A percentile compares a stretch with the other conserved stretches of the same genome.
These are phyloP conservation scores for Trypanosoma mega DNA, from an alignment of 208 protist genomes.

Conservation along the genomic window DNA sequence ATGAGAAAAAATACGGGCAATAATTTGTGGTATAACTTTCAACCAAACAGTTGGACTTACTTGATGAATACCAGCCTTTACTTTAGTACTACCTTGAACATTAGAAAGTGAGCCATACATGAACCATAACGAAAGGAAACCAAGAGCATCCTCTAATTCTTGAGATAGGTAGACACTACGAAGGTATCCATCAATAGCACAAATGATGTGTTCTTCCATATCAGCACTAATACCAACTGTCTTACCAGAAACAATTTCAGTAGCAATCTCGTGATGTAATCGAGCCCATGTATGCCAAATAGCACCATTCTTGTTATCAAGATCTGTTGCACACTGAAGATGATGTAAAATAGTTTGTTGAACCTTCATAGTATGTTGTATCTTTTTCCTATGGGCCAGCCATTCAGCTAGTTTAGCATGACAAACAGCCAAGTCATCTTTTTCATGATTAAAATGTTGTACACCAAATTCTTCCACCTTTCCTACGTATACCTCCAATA, in stretches of 20 bases:
- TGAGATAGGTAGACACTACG: slow-evolving; percentile 77
- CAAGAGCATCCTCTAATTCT: slow-evolving; percentile 96
- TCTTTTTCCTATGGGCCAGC: slow-evolving; percentile 34
- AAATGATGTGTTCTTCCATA: slow-evolving; percentile 72
- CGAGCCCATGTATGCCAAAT: slow-evolving; percentile 98
- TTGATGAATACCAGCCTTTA: slow-evolving; percentile 88
- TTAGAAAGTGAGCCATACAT: slow-evolving; percentile 68
- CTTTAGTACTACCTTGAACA: slow-evolving; percentile 50
- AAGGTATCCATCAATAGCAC: slow-evolving; percentile 96
- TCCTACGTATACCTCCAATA: slow-evolving; percentile 68
- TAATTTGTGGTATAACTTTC: slow-evolving; percentile 99
- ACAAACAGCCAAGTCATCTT: slow-evolving; percentile 69
- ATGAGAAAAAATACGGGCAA: slow-evolving; percentile 96
- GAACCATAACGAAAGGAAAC: slow-evolving; percentile 99
- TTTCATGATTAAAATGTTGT: slow-evolving; percentile 5
- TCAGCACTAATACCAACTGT: not conserved
- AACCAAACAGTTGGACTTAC: slow-evolving; percentile 98
- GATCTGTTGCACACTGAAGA: slow-evolving; percentile 67
- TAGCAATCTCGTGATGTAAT: slow-evolving; percentile 91
- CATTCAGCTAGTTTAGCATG: slow-evolving; percentile 85
- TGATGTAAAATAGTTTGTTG: slow-evolving; percentile 53
- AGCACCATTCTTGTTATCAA: slow-evolving; percentile 94
- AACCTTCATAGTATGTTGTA: slow-evolving; percentile 16
- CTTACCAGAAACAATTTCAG: slow-evolving; percentile 12
- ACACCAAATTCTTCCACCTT: slow-evolving; percentile 38